These are phyloP conservation scores for Diplodia corticola DNA, from an alignment of 2,329 filamentous ascomycete genomes.

Conservation along the genomic window DNA sequence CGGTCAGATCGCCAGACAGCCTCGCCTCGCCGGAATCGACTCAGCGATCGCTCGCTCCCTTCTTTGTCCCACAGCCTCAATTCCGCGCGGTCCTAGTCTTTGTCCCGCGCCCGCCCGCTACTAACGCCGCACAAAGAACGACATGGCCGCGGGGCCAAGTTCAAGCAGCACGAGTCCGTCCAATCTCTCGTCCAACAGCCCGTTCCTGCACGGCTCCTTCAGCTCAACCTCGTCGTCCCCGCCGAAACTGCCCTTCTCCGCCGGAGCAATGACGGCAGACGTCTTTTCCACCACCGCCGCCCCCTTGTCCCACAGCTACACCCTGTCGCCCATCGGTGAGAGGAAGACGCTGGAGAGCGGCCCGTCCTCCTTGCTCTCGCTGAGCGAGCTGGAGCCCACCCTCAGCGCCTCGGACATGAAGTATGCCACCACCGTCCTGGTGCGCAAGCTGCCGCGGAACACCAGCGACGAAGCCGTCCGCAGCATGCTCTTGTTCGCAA, in stretches of 20 bases:
- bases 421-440: slow-evolving; percentile 46
- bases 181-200: slow-evolving; percentile 40
- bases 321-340: slow-evolving; percentile 44
- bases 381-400: slow-evolving; percentile 39
- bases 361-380: slow-evolving; percentile 37
- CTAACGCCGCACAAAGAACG: slow-evolving; percentile 21
- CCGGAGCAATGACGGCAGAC: slow-evolving; percentile 43
- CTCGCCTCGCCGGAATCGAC: neutral
- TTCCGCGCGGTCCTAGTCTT: slow-evolving; percentile 17
- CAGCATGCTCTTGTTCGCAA: slow-evolving; percentile 66
- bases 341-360: slow-evolving; percentile 42
- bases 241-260: slow-evolving; percentile 36
- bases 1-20: neutral
- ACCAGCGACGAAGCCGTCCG: slow-evolving; percentile 60
- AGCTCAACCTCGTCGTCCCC: slow-evolving; percentile 44
- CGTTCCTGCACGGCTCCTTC: slow-evolving; percentile 42
- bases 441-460: slow-evolving; percentile 61
- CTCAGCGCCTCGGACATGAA: slow-evolving; percentile 26
- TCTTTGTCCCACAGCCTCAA: slow-evolving; percentile 20
- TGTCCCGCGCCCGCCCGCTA: slow-evolving; percentile 12
- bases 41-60: slow-evolving; percentile 15
- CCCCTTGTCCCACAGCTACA: slow-evolving; percentile 39
- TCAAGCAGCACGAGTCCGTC: slow-evolving; percentile 45
- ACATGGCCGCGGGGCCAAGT: slow-evolving; percentile 44
- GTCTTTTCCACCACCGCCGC: slow-evolving; percentile 37